Evolutionary conservation across 148 eudicot species (phyloP).

Genomic region (Camellia granthamiana): DNA sequence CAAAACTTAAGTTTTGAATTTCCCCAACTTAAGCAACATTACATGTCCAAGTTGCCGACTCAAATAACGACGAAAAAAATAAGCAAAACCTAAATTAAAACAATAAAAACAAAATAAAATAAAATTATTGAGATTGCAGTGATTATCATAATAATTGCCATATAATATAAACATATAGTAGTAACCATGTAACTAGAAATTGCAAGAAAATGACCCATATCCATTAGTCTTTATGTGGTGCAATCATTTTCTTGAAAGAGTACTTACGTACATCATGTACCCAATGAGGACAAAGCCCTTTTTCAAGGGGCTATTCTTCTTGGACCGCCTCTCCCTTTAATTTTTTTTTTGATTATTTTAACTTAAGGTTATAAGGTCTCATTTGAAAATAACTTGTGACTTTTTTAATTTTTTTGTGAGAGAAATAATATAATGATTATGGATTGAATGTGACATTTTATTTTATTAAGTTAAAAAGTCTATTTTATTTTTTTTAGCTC

Average conservation of each 20-base stretch:
- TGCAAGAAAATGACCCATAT: background rate
- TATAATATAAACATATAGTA: background rate
- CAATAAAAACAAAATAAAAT: background rate
- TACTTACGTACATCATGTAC: background rate
- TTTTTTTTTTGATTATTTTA: too few relatives aligned
- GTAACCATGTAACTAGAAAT: background rate
- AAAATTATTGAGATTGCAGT: background rate
- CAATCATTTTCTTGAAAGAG: constrained; percentile 1
- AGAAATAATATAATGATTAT: too few relatives aligned
- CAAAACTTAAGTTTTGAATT: background rate
- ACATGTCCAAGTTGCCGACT: background rate
- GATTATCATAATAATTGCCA: background rate
- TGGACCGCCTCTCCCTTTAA: background rate
- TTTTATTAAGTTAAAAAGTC: too few relatives aligned
- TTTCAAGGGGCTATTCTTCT: background rate
- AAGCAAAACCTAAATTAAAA: background rate
- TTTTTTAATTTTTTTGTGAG: too few relatives aligned
- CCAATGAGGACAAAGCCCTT: background rate
- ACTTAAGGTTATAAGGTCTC: too few relatives aligned
- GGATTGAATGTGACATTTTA: too few relatives aligned
- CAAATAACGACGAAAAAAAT: background rate
- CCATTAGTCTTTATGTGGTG: background rate
- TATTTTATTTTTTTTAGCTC: too few relatives aligned
- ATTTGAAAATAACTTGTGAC: rapidly evolving
- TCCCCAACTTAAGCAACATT: background rate